Evolutionary conservation across 2,329 filamentous ascomycete genomes (phyloP), one percentile per base, ranked within the genome.

Genomic region (Fusarium falciforme): DNA sequence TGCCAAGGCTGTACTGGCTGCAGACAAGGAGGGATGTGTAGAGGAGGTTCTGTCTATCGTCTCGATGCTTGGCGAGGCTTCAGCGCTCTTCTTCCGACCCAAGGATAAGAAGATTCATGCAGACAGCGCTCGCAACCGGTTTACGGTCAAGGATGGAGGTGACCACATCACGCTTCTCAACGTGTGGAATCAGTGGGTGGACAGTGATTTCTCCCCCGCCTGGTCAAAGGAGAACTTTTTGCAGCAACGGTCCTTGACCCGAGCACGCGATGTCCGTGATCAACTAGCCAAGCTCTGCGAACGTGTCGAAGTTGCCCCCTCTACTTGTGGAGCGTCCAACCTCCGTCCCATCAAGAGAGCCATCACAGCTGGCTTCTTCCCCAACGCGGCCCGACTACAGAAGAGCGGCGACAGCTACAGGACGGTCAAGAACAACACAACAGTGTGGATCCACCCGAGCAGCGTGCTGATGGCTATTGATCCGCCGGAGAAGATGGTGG

Each of bases 81-180:
- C 93, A 5, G 92, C 95, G 0, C 89, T 99, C 6, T 99, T 98
- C 86, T 97, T 97, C 88, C 89, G 95, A 0, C 95, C 96, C 22
- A 98, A 98, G 81, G 95, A 99, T 84, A 98, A 98, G 87, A 98
- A 98, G 82, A 93, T 98, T 31, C 94, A 98, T 79, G 96, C 96
- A 14, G 96, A 99, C 82, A 94, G 93, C 71, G 96, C 96, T 0
- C 91, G 95, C 16, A 92, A 93, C 38, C 91, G 96, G 2, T 98
- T 98, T 83, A 97, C 94, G 0, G 87, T 96, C 80, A 94, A 94
- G 77, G 95, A 97, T 70, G 95, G 95, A 38, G 96, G 96, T 47
- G 96, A 99, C 80, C 94, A 98, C 78, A 81, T 96, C 6, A 95
- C 94, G 0, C 89, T 97, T 2, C 90, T 98, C 57, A 98, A 98